Conservation (phyloP, 1,139 yeast genomes). For the Blastobotrys apis region DNA sequence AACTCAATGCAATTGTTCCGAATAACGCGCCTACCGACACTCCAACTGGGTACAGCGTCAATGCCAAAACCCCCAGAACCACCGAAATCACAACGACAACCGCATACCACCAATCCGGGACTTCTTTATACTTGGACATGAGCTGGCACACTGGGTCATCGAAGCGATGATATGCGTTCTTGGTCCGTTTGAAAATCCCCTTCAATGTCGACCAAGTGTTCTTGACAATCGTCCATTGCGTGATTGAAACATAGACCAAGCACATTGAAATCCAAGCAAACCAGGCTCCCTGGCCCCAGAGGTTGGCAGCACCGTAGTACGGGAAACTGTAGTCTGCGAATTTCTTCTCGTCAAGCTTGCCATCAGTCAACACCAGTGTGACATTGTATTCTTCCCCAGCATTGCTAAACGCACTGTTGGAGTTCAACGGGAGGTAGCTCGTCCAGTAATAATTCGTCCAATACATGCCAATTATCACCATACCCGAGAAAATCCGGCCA, state of each 20-base stretch:
- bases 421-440: constrained; percentile 50
- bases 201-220: background rate
- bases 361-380: constrained; percentile 37
- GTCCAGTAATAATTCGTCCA: constrained; percentile 52
- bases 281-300: constrained; percentile 38
- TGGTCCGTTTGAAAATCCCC: background rate
- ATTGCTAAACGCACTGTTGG: constrained; percentile 44
- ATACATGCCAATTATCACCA: constrained; percentile 40
- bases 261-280: constrained; percentile 28
- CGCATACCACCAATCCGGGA: constrained; percentile 58
- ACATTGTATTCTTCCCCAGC: constrained; percentile 44
- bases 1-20: constrained; percentile 51
- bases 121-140: constrained; percentile 54
- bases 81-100: constrained; percentile 44
- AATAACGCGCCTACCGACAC: constrained; percentile 50
- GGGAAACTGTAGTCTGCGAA: constrained; percentile 46
- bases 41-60: constrained; percentile 40
- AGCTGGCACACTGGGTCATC: constrained; percentile 43
- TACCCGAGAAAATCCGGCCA: constrained; percentile 47
- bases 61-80: constrained; percentile 45
- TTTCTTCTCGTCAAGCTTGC: constrained; percentile 31
- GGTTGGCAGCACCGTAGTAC: constrained; percentile 37
- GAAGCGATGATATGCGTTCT: constrained; percentile 24
- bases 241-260: constrained; percentile 23
- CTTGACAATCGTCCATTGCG: constrained; percentile 14